A percentile compares a stretch with the other conserved stretches of the same genome.
phyloP scores from a whole-genome alignment of 2,329 filamentous ascomycete species.

The Penicillium sp. region DNA sequence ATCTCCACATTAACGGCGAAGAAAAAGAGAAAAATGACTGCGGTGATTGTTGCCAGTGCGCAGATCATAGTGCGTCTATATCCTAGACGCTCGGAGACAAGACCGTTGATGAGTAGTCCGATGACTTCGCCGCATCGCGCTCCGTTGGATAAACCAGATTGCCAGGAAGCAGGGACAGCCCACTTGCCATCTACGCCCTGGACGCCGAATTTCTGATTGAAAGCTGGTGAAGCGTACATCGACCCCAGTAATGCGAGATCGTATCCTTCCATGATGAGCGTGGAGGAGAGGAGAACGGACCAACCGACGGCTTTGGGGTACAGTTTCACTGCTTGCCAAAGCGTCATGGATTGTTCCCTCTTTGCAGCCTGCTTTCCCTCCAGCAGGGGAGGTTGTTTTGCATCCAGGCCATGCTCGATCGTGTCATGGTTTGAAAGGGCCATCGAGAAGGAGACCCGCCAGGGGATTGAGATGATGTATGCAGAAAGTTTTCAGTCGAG shows the following conservation, averaged over 20 bases:
- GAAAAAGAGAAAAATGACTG: constrained; percentile 53
- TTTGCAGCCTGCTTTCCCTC: constrained; percentile 35
- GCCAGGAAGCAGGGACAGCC: constrained; percentile 36
- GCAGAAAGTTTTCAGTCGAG: neutral
- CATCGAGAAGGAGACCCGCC: neutral
- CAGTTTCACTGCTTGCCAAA: constrained; percentile 33
- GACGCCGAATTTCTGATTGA: constrained; percentile 36
- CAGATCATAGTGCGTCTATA: constrained; percentile 35
- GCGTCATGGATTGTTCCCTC: constrained; percentile 41
- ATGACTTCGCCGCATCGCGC: constrained; percentile 28
- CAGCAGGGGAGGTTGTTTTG: constrained; percentile 10
- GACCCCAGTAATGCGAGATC: constrained; percentile 41
- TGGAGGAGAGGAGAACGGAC: constrained; percentile 41
- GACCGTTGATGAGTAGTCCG: constrained; percentile 34
- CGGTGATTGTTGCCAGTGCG: constrained; percentile 45
- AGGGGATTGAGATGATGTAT: neutral
- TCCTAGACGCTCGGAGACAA: constrained; percentile 35
- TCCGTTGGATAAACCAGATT: constrained; percentile 33
- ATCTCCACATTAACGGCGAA: constrained; percentile 49
- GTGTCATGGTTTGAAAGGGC: neutral
- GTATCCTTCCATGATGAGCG: constrained; percentile 49
- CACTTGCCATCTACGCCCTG: constrained; percentile 25
- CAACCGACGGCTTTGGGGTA: constrained; percentile 43
- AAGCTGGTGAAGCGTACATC: constrained; percentile 38
- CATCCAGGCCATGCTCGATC: constrained; percentile 1